These are phyloP conservation scores for Leccinum griseonigrum DNA, from an alignment of 1,284 basidiomycete genomes.

Conservation along the genomic window DNA sequence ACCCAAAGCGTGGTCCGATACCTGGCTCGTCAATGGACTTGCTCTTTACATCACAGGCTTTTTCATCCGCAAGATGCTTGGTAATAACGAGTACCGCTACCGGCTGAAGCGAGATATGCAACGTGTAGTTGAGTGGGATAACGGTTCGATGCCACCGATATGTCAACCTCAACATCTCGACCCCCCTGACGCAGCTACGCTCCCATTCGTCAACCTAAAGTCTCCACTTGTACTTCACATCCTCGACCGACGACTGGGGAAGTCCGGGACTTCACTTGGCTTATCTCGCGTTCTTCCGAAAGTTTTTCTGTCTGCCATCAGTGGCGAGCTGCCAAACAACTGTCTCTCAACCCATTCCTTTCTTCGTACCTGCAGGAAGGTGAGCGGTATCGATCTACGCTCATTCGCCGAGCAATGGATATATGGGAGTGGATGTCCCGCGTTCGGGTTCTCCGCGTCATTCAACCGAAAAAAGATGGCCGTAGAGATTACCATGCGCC, in stretches of 20 bases:
- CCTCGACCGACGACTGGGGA: conserved; percentile 89
- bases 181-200: conserved; percentile 73
- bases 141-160: conserved; percentile 88
- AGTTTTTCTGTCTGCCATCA: conserved; percentile 91
- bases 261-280: conserved; percentile 93
- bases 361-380: conserved; percentile 89
- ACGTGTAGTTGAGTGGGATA: conserved; percentile 87
- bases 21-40: conserved; percentile 94
- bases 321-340: conserved; percentile 86
- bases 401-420: conserved; percentile 98
- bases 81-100: conserved; percentile 98
- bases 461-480: conserved; percentile 99
- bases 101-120: conserved; percentile 96
- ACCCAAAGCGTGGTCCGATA: conserved; percentile 91
- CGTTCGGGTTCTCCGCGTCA: conserved; percentile 85
- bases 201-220: conserved; percentile 94
- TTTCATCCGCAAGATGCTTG: conserved; percentile 85
- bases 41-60: conserved; percentile 89
- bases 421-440: conserved; percentile 94
- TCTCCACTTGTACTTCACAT: conserved; percentile 95
- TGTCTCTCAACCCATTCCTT: conserved; percentile 89
- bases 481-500: conserved; percentile 93
- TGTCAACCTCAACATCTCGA: conserved; percentile 87
- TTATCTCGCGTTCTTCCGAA: conserved; percentile 94
- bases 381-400: conserved; percentile 87